A percentile compares a stretch with the other conserved stretches of the same genome.
Conservation (phyloP, 495 filamentous ascomycete genomes). For the Aspergillus ostianus region DNA sequence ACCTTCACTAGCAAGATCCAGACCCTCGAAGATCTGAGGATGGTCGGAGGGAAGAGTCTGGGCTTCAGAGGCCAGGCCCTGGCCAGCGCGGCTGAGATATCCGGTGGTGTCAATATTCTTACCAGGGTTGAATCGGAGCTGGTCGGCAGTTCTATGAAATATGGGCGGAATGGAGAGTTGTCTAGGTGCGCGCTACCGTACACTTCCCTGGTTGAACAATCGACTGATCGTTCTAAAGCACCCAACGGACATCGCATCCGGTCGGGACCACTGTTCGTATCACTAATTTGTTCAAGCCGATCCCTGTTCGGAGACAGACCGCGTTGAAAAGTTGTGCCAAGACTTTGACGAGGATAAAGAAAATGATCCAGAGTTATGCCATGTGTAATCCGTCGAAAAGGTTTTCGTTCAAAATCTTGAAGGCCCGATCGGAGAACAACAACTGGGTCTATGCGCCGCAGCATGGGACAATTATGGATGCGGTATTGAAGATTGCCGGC, state of each 20-base stretch:
- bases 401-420: conserved; percentile 67
- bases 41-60: conserved; percentile 62
- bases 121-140: conserved; percentile 70
- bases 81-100: conserved; percentile 72
- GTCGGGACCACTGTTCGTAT: conserved; percentile 78
- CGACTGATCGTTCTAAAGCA: conserved; percentile 20
- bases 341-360: conserved; percentile 61
- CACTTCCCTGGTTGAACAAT: background rate
- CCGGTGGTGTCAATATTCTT: conserved; percentile 58
- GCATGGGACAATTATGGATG: conserved; percentile 56
- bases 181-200: conserved; percentile 21
- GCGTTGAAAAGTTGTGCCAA: conserved; percentile 61
- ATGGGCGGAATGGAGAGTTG: conserved; percentile 52
- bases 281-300: conserved; percentile 60
- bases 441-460: conserved; percentile 74
- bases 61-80: conserved; percentile 90
- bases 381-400: conserved; percentile 64
- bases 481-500: conserved; percentile 69
- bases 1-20: conserved; percentile 86
- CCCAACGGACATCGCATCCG: conserved; percentile 57
- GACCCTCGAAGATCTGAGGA: conserved; percentile 66
- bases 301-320: conserved; percentile 74
- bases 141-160: conserved; percentile 56
- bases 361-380: conserved; percentile 70
- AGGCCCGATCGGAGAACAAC: conserved; percentile 57